Conservation (phyloP, 2,329 filamentous ascomycete genomes). For the Diaporthe batatas region DNA sequence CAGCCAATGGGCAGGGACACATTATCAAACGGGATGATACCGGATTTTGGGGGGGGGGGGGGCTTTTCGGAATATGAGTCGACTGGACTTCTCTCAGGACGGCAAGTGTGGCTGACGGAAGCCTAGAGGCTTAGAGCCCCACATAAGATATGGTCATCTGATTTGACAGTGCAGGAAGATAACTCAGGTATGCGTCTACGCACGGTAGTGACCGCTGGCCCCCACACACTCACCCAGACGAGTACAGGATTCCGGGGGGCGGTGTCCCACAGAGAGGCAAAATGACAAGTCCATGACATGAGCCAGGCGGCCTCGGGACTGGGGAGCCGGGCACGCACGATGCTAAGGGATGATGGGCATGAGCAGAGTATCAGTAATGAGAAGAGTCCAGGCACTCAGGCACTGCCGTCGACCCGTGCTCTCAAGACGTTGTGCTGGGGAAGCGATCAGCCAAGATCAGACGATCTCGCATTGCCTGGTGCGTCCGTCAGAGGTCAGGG, state of each 20-base stretch:
- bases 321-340: background rate
- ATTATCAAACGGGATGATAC: slow-evolving; percentile 17
- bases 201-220: slow-evolving; percentile 38
- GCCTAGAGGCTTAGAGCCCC: slow-evolving; percentile 25
- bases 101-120: slow-evolving; percentile 29
- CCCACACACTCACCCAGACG: background rate
- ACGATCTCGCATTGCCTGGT: slow-evolving; percentile 25
- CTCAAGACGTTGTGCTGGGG: too few relatives aligned
- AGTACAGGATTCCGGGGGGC: background rate
- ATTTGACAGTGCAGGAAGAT: slow-evolving; percentile 37
- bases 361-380: background rate
- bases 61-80: background rate
- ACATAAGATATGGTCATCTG: slow-evolving; percentile 38
- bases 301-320: slow-evolving; percentile 5
- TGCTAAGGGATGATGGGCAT: slow-evolving; percentile 4
- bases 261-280: background rate
- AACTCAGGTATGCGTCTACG: slow-evolving; percentile 16
- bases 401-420: too few relatives aligned
- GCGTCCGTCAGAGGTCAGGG: background rate
- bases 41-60: background rate
- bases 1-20: background rate
- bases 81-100: slow-evolving; percentile 7
- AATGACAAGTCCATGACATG: slow-evolving; percentile 18
- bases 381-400: too few relatives aligned
- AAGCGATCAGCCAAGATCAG: slow-evolving; percentile 32